Base-by-base conservation (phyloP, 2,329 filamentous ascomycete species). In the Calonectria crousiana region DNA sequence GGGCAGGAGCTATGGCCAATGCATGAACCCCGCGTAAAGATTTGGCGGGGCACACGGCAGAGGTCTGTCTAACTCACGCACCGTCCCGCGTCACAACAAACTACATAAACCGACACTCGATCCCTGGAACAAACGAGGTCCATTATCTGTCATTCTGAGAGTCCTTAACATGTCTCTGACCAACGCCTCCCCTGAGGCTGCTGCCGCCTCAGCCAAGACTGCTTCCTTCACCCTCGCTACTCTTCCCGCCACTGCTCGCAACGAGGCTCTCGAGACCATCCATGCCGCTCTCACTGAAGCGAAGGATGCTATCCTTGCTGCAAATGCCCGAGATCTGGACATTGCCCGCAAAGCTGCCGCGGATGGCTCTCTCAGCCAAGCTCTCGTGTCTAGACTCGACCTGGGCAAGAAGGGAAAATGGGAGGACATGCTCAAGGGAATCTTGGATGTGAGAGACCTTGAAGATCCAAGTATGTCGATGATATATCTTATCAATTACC, bases 381-480 rank as follows among this genome's bases (percentile, higher is more conserved):
- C 95, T 81, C 90, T 98, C 30, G 91, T 98, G 38, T 97, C 97
- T 81, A 91, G 97, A 71, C 89, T 99, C 75, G 96, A 99, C 84
- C 88, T 99, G 64, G 92, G 92, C 64, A 94, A 94, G 84, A 91
- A 92, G 82, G 96, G 96, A 73, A 98, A 98, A 87, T 99, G 94
- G 89, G 96, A 98, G 82, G 97, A 98, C 82, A 98, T 99, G 97
- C 89, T 99, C 77, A 94, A 96, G 87, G 97, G 97, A 32, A 97
- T 99, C 75, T 86, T 97, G 74, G 95, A 98, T 85, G 97, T 99
- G 75, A 90, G 94, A 78, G 90, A 91, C 66, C 89, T 99, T 34
- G 91, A 94, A 64, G 97, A 99, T 86, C 97, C 97, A 78, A 91
- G 95, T 97, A 89, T 81, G 91, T 88, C 70, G 87, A 71, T 74